Percentiles rank a stretch among this genome's conserved stretches.
phyloP scores from a whole-genome alignment of 495 filamentous ascomycete genomes.

The Pseudomonodictys pantanalensis region DNA sequence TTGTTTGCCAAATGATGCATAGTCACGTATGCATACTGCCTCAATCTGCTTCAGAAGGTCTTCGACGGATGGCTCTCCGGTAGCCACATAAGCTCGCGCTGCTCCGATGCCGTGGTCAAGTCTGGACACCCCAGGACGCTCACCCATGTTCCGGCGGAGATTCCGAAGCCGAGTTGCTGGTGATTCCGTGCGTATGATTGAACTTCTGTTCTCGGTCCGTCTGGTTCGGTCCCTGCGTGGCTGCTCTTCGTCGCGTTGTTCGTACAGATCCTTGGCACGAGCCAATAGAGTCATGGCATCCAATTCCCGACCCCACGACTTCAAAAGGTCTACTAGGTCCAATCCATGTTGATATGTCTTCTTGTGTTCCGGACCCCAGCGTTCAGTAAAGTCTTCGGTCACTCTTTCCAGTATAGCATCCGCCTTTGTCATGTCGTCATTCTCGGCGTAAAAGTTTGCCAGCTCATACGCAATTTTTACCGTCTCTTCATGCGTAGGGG shows the following conservation, averaged over 20 bases:
- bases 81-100: neutral
- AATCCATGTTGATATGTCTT: neutral
- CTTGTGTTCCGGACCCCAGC: neutral
- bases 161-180: neutral
- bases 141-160: neutral
- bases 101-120: neutral
- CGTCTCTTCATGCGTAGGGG: conserved; percentile 4
- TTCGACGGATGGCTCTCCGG: neutral
- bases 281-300: neutral
- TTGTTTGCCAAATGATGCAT: neutral
- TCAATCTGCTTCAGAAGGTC: neutral
- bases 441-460: neutral
- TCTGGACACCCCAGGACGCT: neutral
- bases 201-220: neutral
- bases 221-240: neutral
- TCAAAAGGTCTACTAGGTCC: neutral
- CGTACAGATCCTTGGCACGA: neutral
- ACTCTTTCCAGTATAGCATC: neutral
- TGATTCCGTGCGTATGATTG: neutral
- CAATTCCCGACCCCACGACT: neutral
- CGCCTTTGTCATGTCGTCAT: neutral
- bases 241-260: neutral
- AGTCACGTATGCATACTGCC: neutral
- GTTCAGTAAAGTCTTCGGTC: neutral
- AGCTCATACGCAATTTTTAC: neutral